Conservation (phyloP, 768 basidiomycete genomes). For the Phlebiopsis flavidoalba region DNA sequence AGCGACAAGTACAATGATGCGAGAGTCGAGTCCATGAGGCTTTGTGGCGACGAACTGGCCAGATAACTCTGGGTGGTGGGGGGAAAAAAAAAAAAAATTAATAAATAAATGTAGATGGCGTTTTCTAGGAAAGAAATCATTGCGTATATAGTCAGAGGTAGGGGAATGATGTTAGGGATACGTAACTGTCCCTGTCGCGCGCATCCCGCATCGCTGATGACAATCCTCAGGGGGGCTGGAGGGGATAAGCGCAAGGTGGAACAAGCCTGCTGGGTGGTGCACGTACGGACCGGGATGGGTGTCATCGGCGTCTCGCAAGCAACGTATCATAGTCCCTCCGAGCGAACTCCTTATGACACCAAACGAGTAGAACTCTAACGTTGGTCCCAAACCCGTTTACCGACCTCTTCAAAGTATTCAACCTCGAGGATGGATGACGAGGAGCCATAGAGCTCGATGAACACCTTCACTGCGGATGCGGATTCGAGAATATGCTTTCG, state of each 20-base stretch:
- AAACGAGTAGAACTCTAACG: conserved; percentile 96
- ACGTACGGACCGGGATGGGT: conserved; percentile 65
- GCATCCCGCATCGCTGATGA: conserved; percentile 65
- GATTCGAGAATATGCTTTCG: conserved; percentile 93
- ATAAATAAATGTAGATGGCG: too few relatives aligned
- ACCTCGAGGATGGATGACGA: conserved; percentile 93
- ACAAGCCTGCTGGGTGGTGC: conserved; percentile 79
- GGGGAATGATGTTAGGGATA: conserved; percentile 9
- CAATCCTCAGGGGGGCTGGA: conserved; percentile 60
- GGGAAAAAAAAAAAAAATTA: too few relatives aligned
- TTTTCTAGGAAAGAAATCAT: conserved; percentile 48
- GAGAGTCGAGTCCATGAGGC: conserved; percentile 79
- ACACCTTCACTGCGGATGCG: conserved; percentile 85
- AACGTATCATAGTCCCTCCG: conserved; percentile 68
- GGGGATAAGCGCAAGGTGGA: conserved; percentile 80
- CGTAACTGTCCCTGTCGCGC: too few relatives aligned
- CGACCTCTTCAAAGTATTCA: conserved; percentile 98
- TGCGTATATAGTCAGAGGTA: neutral
- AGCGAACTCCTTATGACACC: conserved; percentile 94
- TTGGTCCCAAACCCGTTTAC: conserved; percentile 96
- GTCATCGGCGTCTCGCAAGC: conserved; percentile 84
- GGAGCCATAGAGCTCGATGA: conserved; percentile 92
- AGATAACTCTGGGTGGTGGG: conserved; percentile 78
- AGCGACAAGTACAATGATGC: conserved; percentile 95
- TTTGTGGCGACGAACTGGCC: conserved; percentile 98